A percentile compares a stretch with the other conserved stretches of the same genome.
phyloP scores from a whole-genome alignment of 306 rosid genomes.

The Hippophae rhamnoides region DNA sequence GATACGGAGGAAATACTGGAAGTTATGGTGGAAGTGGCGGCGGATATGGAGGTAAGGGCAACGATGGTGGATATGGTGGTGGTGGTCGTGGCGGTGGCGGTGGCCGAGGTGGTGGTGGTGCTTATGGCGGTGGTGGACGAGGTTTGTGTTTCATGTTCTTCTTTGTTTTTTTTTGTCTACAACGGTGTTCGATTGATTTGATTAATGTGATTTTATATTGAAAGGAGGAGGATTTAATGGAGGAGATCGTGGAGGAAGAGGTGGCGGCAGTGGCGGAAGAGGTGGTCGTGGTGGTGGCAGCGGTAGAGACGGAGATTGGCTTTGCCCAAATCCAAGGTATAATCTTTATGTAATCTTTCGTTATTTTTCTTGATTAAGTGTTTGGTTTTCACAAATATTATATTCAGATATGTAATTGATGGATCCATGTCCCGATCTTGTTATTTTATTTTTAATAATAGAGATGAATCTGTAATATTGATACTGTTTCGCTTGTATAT shows the following conservation, averaged over 20 bases:
- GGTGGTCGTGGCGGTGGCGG: constrained; percentile 12
- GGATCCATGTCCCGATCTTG: too few species aligned
- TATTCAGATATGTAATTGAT: not conserved
- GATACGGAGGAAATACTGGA: constrained; percentile 33
- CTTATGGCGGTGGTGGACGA: constrained; percentile 65
- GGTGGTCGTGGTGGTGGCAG: constrained; percentile 70
- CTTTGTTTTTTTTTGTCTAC: too few species aligned
- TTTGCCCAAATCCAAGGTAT: constrained; percentile 81
- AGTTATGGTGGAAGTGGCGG: constrained; percentile 32
- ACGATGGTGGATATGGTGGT: constrained; percentile 27
- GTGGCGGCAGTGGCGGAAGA: constrained; percentile 68
- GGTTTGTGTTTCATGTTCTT: constrained; percentile 30
- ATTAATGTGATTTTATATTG: constrained; percentile 9
- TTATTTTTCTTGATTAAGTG: not conserved
- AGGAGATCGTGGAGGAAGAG: constrained; percentile 77
- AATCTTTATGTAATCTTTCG: not conserved
- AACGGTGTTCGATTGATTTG: not conserved
- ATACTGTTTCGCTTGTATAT: constrained; percentile 17
- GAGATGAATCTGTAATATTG: constrained; percentile 10
- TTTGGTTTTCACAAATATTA: not conserved
- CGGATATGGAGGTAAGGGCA: constrained; percentile 30
- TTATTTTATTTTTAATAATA: too few species aligned
- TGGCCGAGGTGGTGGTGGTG: constrained; percentile 20
- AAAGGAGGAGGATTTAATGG: constrained; percentile 47
- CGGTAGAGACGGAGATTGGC: constrained; percentile 98